phyloP scores from a whole-genome alignment of 768 basidiomycete species.

The Pleurotus ostreatus region DNA sequence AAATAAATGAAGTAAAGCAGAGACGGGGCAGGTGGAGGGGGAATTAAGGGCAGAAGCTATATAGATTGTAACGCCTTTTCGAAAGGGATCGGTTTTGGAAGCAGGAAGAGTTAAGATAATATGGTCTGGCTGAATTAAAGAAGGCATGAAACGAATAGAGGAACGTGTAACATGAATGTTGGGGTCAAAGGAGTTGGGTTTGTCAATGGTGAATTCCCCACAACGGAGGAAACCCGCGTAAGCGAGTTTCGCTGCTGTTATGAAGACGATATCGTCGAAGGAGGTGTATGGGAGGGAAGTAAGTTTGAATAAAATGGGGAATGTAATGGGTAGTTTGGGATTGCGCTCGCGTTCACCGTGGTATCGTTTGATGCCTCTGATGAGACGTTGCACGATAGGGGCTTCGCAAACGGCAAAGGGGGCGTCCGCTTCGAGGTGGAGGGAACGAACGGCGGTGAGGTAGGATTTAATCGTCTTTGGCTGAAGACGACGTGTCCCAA shows the following conservation, averaged over 20 bases:
- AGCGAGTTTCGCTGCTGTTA: slow-evolving; percentile 16
- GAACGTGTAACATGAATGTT: too few relatives aligned
- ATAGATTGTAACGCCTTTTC: slow-evolving; percentile 8
- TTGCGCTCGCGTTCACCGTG: slow-evolving; percentile 21
- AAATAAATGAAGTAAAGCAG: neutral
- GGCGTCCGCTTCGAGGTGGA: slow-evolving; percentile 24
- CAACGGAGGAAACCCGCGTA: slow-evolving; percentile 10
- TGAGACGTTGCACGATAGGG: slow-evolving; percentile 21
- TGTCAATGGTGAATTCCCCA: too few relatives aligned
- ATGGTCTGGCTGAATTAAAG: too few relatives aligned
- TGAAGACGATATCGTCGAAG: slow-evolving; percentile 9
- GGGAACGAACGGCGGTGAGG: slow-evolving; percentile 7
- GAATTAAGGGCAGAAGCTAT: slow-evolving; percentile 17
- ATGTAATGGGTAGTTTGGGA: slow-evolving; percentile 20
- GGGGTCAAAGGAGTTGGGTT: too few relatives aligned
- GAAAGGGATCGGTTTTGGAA: slow-evolving; percentile 35
- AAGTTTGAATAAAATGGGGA: slow-evolving; percentile 1
- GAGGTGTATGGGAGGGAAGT: neutral
- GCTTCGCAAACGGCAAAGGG: slow-evolving; percentile 19
- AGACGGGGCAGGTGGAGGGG: neutral
- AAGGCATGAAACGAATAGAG: too few relatives aligned
- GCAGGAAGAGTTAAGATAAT: slow-evolving; percentile 17
- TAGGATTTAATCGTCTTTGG: slow-evolving; percentile 8
- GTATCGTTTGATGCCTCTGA: slow-evolving; percentile 28
- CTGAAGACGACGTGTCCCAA: slow-evolving; percentile 18